Percentiles rank a stretch among this genome's conserved stretches.
phyloP scores from a whole-genome alignment of 2,329 filamentous ascomycete species.

The Cucurbitaria berberidis region DNA sequence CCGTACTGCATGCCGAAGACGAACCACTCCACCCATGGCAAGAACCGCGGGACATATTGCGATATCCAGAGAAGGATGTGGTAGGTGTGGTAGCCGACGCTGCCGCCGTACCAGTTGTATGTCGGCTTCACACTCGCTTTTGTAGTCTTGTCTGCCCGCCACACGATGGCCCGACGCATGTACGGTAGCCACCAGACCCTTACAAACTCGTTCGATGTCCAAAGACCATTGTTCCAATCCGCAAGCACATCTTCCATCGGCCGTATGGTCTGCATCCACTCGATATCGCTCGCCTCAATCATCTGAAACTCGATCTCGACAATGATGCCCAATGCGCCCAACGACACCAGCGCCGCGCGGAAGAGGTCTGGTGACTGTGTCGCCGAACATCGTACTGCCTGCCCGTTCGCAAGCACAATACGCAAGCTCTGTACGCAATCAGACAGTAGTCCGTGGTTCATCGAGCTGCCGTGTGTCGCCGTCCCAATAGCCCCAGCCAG shows the following conservation, averaged over 20 bases:
- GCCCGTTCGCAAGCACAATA: constrained; percentile 82
- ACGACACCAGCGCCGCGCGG: constrained; percentile 81
- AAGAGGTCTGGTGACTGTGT: constrained; percentile 79
- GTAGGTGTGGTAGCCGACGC: constrained; percentile 85
- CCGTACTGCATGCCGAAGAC: constrained; percentile 98
- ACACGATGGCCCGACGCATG: constrained; percentile 83
- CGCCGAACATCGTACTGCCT: constrained; percentile 70
- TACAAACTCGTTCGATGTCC: constrained; percentile 86
- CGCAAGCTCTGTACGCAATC: constrained; percentile 76
- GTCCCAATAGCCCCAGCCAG: constrained; percentile 92
- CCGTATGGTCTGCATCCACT: constrained; percentile 83
- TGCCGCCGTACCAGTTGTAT: constrained; percentile 79
- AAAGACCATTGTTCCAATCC: constrained; percentile 75
- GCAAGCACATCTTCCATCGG: constrained; percentile 71
- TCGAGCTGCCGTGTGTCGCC: constrained; percentile 88
- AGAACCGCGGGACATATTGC: constrained; percentile 76
- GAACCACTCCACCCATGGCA: constrained; percentile 93
- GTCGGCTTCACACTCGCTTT: constrained; percentile 65
- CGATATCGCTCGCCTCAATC: constrained; percentile 79
- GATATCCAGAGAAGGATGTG: constrained; percentile 86
- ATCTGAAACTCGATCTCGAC: constrained; percentile 86
- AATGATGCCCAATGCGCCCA: constrained; percentile 90
- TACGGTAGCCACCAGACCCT: constrained; percentile 99
- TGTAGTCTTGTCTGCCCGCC: constrained; percentile 81
- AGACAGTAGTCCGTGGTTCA: constrained; percentile 82